Evolutionary conservation across 768 basidiomycete genomes (phyloP).

Genomic region (Fomitopsis serialis): DNA sequence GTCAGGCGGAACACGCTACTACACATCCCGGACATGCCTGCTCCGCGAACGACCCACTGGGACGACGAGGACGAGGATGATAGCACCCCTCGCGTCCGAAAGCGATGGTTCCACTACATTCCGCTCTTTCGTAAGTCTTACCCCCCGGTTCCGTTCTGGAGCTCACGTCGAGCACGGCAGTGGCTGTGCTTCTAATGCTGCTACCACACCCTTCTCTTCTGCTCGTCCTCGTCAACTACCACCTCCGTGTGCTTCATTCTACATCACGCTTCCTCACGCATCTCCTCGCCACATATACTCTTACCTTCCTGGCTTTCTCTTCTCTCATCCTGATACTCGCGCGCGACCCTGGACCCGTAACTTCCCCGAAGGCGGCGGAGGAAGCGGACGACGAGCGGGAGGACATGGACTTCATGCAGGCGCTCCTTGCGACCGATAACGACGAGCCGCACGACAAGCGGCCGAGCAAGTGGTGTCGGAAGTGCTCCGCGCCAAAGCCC

Average conservation of each 20-base stretch:
- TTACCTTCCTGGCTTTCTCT: slow-evolving; percentile 65
- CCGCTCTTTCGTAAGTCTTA: slow-evolving; percentile 12
- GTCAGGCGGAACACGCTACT: background rate
- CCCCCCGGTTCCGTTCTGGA: background rate
- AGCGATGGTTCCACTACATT: slow-evolving; percentile 16
- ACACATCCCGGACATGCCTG: background rate
- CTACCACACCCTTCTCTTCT: slow-evolving; percentile 74
- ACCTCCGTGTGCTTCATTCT: slow-evolving; percentile 49
- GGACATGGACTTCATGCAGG: slow-evolving; percentile 49
- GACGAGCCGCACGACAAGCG: slow-evolving; percentile 29
- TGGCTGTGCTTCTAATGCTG: slow-evolving; percentile 50
- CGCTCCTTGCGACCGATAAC: slow-evolving; percentile 42
- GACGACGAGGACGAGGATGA: slow-evolving; percentile 11
- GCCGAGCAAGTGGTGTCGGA: slow-evolving; percentile 64
- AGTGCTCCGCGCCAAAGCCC: slow-evolving; percentile 77
- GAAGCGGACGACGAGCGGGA: slow-evolving; percentile 17
- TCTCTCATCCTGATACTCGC: slow-evolving; percentile 69
- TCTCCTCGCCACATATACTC: slow-evolving; percentile 51
- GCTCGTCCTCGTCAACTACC: slow-evolving; percentile 60
- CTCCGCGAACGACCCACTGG: background rate
- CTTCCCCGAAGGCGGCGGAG: slow-evolving; percentile 5
- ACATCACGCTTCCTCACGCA: slow-evolving; percentile 46
- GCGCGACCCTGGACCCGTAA: slow-evolving; percentile 70
- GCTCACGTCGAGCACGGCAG: slow-evolving; percentile 21
- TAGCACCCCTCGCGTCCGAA: slow-evolving; percentile 1